Base-by-base conservation (phyloP, 2,329 filamentous ascomycete genomes). In the Penicillium sp. region DNA sequence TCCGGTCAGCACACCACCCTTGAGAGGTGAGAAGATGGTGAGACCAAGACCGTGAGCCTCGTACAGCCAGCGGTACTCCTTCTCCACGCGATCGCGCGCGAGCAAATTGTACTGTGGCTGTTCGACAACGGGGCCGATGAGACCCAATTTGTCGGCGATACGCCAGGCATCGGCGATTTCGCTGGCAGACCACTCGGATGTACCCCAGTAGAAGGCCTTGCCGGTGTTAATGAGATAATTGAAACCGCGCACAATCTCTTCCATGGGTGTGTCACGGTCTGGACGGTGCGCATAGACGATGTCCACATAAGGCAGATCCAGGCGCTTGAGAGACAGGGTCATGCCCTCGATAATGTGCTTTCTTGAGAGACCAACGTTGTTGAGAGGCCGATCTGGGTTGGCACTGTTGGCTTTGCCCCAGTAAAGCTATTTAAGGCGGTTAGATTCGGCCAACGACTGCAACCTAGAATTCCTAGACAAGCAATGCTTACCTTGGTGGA, bases 291-390 rank as follows among this genome's bases (percentile, higher is more conserved):
- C 87, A 70, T 88, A 89, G 67, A 91, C 81, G 46, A 90, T 78
- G 70, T 91, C 89, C 42, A 91, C 87, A 69, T 91, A 91, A n/a
- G 84, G 83, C 57, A 85, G 81, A 69, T 87, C 81, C 54, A 90
- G 80, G 30, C 87, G 83, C 70, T 85, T 77, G 33, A 91, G 80
- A 8, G 84, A 85, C 33, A 80, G 80, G 55, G 85, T 81, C 65
- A 87, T 82, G 28, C 87, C 88, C 77, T 91, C 88, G 64, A 90
- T 79, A 57, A 91, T 80, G 75, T 90, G 88, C 75, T 91, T 91
- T 57, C 87, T 81, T 3, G 85, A 88, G 33, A 91, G 82, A 6
- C 88, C 88, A 59, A 81, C 80, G 75, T 89, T 89, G 78, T 90
- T 91, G 59, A 88, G 82, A 19, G 81, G 81, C 71, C 85, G 88